These are phyloP conservation scores for Scytalidium lignicola DNA, from an alignment of 2,329 filamentous ascomycete species.

Conservation along the genomic window DNA sequence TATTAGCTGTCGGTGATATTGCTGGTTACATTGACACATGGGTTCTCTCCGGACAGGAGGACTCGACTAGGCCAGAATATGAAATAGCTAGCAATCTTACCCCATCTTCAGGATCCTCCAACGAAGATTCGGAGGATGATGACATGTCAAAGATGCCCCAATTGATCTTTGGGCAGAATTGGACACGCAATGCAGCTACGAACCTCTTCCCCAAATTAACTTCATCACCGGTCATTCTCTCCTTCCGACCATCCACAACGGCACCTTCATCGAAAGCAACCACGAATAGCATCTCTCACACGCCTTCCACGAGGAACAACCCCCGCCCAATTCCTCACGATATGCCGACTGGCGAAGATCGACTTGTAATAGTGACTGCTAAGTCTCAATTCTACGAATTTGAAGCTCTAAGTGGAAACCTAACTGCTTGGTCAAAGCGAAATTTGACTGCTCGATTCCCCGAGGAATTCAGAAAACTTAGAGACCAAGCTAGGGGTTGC, in stretches of 20 bases:
- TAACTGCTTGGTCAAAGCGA: slow-evolving; percentile 80
- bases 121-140: slow-evolving; percentile 34
- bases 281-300: slow-evolving; percentile 40
- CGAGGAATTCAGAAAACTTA: slow-evolving; percentile 64
- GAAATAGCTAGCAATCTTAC: slow-evolving; percentile 31
- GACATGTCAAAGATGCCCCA: slow-evolving; percentile 40
- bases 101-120: slow-evolving; percentile 19
- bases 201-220: slow-evolving; percentile 65
- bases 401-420: slow-evolving; percentile 67
- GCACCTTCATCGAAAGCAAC: slow-evolving; percentile 18
- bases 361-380: slow-evolving; percentile 56
- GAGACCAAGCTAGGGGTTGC: slow-evolving; percentile 76
- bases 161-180: slow-evolving; percentile 57
- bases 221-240: slow-evolving; percentile 59
- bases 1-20: slow-evolving; percentile 75
- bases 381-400: slow-evolving; percentile 71
- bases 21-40: slow-evolving; percentile 85
- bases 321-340: slow-evolving; percentile 37
- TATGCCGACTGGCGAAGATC: slow-evolving; percentile 46
- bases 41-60: slow-evolving; percentile 59
- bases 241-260: slow-evolving; percentile 51
- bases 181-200: slow-evolving; percentile 69
- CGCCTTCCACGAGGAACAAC: slow-evolving; percentile 26
- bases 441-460: slow-evolving; percentile 76
- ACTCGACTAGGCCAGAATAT: slow-evolving; percentile 34